A percentile compares a stretch with the other conserved stretches of the same genome.
These are phyloP conservation scores for Neofusicoccum sp. DNA, from an alignment of 2,329 filamentous ascomycete genomes.

Conservation along the genomic window DNA sequence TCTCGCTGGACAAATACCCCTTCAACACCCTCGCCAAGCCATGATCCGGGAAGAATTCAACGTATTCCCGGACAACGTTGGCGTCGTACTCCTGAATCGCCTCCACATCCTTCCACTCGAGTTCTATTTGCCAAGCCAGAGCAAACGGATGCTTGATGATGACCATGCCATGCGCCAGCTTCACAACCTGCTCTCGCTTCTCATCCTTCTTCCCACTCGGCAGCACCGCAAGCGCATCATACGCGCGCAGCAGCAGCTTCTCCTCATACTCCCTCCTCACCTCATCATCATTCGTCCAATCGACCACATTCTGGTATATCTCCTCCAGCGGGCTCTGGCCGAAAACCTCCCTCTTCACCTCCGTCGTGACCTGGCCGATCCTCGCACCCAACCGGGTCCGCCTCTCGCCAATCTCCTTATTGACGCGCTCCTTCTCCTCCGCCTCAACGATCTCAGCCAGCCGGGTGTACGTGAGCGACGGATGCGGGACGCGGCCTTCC, in stretches of 20 bases:
- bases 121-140: slow-evolving; percentile 83
- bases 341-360: slow-evolving; percentile 85
- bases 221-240: slow-evolving; percentile 72
- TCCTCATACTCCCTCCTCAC: slow-evolving; percentile 82
- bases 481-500: slow-evolving; percentile 78
- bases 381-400: slow-evolving; percentile 83
- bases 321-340: slow-evolving; percentile 72
- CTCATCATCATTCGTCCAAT: slow-evolving; percentile 88
- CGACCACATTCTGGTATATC: slow-evolving; percentile 78
- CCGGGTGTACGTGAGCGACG: slow-evolving; percentile 74
- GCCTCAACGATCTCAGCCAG: slow-evolving; percentile 80
- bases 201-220: slow-evolving; percentile 64
- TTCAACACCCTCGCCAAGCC: slow-evolving; percentile 80
- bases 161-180: slow-evolving; percentile 87
- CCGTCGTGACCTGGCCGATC: slow-evolving; percentile 75
- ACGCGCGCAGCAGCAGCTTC: slow-evolving; percentile 77
- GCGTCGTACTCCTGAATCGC: slow-evolving; percentile 67
- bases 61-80: slow-evolving; percentile 75
- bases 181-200: slow-evolving; percentile 71
- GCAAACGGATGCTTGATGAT: slow-evolving; percentile 89
- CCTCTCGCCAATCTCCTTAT: slow-evolving; percentile 83
- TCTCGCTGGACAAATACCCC: slow-evolving; percentile 76
- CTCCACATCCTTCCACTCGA: slow-evolving; percentile 82
- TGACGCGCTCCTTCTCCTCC: slow-evolving; percentile 86
- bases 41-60: slow-evolving; percentile 76